Percentiles rank a stretch among this genome's conserved stretches.
These are phyloP conservation scores for Cyberlindnera petersonii DNA, from an alignment of 805 yeast species.

Conservation along the genomic window DNA sequence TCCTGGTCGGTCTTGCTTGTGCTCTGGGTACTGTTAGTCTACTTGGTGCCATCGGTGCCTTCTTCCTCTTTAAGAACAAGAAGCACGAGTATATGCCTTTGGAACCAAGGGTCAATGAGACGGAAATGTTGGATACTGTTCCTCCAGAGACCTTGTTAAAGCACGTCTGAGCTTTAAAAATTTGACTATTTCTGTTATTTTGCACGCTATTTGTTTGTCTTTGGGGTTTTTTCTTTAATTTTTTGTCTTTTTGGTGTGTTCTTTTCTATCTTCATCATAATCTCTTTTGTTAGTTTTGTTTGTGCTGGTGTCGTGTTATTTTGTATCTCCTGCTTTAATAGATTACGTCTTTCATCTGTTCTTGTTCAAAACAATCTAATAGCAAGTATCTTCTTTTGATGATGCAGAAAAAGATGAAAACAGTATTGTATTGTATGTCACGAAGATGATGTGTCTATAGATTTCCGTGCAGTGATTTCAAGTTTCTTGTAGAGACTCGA, in stretches of 20 bases:
- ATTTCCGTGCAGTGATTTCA: constrained; percentile 1
- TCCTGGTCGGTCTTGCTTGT: constrained; percentile 63
- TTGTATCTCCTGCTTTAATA: too few relatives aligned
- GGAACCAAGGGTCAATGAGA: constrained; percentile 54
- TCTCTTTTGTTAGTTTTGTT: neutral
- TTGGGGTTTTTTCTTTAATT: neutral
- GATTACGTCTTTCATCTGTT: neutral
- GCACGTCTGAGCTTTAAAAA: constrained; percentile 19
- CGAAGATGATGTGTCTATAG: neutral
- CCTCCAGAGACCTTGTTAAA: constrained; percentile 55
- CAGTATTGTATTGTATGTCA: too few relatives aligned
- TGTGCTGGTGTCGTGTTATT: neutral
- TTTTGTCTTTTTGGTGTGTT: constrained; percentile 5
- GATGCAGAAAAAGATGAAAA: too few relatives aligned
- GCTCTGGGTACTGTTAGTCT: constrained; percentile 49
- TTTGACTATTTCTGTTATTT: constrained; percentile 1
- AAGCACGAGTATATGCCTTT: constrained; percentile 42
- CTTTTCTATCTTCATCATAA: neutral
- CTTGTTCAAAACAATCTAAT: too few relatives aligned
- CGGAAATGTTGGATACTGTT: constrained; percentile 56
- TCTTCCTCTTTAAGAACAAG: constrained; percentile 34
- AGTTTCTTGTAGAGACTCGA: constrained; percentile 18
- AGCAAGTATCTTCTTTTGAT: too few relatives aligned
- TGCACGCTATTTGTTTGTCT: neutral
- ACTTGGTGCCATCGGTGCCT: constrained; percentile 39